Conservation (phyloP, 202 grass and related monocot genomes). For the Bolboschoenoplectus hybrid region DNA sequence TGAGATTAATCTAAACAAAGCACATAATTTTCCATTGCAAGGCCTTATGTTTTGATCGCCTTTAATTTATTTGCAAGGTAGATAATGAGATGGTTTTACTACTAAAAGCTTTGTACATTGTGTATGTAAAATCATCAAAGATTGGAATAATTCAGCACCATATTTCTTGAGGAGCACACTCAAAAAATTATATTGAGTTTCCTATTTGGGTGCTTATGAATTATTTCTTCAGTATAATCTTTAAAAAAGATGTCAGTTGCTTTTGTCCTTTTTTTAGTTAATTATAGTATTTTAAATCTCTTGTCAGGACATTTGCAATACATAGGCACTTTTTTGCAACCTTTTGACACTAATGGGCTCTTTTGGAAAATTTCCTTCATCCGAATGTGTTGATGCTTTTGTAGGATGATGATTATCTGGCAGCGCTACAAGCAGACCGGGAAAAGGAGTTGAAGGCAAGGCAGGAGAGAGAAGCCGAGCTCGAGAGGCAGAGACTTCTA, state of each 20-base stretch:
- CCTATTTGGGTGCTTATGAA: not conserved
- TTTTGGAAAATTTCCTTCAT: not conserved
- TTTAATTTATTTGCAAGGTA: not conserved
- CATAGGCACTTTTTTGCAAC: not conserved
- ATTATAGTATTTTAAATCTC: conserved; percentile 10
- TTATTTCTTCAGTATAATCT: not conserved
- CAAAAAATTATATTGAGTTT: not conserved
- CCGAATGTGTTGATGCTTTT: conserved; percentile 37
- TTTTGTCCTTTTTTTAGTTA: not conserved
- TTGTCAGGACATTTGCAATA: conserved; percentile 12
- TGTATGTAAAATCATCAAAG: conserved; percentile 11
- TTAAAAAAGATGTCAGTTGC: not conserved
- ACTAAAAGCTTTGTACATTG: conserved; percentile 2
- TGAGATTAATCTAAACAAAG: not conserved
- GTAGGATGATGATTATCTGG: conserved; percentile 92
- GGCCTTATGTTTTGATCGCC: no score
- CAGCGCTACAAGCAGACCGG: conserved; percentile 79
- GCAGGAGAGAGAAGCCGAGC: conserved; percentile 74
- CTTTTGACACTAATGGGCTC: not conserved
- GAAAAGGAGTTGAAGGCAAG: conserved; percentile 87
- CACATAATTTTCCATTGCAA: not conserved
- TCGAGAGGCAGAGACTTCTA: conserved; percentile 66
- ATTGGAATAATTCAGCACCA: not conserved
- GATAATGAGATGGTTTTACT: conserved; percentile 8
- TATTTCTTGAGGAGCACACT: not conserved